Base-by-base conservation (phyloP, 2,329 filamentous ascomycete species). In the Karstenula rhodostoma region DNA sequence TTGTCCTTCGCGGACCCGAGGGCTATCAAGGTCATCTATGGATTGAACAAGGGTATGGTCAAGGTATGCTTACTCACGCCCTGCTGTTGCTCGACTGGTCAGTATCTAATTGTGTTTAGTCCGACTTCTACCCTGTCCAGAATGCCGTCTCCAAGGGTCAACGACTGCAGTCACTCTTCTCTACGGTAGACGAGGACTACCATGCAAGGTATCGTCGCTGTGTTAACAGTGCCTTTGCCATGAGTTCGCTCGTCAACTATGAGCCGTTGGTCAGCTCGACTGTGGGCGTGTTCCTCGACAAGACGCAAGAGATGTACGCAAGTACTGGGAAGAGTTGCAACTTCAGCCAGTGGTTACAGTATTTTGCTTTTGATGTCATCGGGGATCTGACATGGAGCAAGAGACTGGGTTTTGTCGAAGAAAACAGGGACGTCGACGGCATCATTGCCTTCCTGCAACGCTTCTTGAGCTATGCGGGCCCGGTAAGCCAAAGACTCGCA, bases 291-390 rank as follows among this genome's bases (percentile, higher is more conserved):
- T 94, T 93, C 74, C 84, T 94, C 46, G 77, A 80, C 58, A 79
- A 80, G 62, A 83, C 81, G 1, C 71, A 80, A 47, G 69, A 76
- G 23, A 68, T 80, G 33, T 84, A 79, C 65, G 77, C 78, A 10
- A 73, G 73, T 4, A 78, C 78, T 0, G 77, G 79, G 13, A 62
- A 66, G 29, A 77, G 77, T 25, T 91, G 88, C 69, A 86, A 91
- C 70, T 89, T 92, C 58, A 86, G 87, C 1, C 81, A 83, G 59
- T 93, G 91, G 91, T 79, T 94, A 59, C 91, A 94, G 70, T 93
- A 89, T 73, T 93, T 91, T 67, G 91, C 91, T 0, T 94, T 94
- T 69, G 91, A 94, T 71, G 90, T 93, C 15, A 93, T 93, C 63
- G 90, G 90, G 6, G 88, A 91, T 62, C 86, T 93, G 69, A 93